phyloP scores from a whole-genome alignment of 2,329 filamentous ascomycete species.

The Aspergillus brunneoviolaceus region DNA sequence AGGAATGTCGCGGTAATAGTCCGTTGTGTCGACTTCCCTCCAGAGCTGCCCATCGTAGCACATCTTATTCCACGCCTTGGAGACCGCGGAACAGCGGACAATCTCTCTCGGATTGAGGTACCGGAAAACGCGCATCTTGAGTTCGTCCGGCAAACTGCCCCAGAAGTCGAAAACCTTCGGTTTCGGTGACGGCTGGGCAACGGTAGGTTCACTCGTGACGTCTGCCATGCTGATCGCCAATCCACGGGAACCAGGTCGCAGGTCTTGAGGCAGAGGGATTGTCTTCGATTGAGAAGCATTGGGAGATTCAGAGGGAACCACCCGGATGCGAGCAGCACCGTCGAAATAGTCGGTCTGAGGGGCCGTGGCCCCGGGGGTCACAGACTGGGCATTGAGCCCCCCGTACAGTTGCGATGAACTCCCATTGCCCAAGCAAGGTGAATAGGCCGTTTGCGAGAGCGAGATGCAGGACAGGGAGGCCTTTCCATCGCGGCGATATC shows the following conservation, averaged over 20 bases:
- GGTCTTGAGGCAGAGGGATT: slow-evolving; percentile 63
- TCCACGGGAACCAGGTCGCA: slow-evolving; percentile 52
- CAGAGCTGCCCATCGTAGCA: slow-evolving; percentile 96
- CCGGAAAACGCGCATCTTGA: slow-evolving; percentile 73
- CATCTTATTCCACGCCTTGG: slow-evolving; percentile 72
- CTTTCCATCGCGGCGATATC: slow-evolving; percentile 63
- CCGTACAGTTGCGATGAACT: slow-evolving; percentile 58
- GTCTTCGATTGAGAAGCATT: slow-evolving; percentile 47
- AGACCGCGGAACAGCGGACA: slow-evolving; percentile 73
- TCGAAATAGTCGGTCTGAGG: slow-evolving; percentile 51
- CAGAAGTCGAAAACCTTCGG: slow-evolving; percentile 65
- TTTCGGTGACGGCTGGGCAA: slow-evolving; percentile 25
- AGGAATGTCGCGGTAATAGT: slow-evolving; percentile 85
- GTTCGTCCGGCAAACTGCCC: slow-evolving; percentile 76
- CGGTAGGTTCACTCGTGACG: slow-evolving; percentile 20
- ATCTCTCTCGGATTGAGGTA: slow-evolving; percentile 79
- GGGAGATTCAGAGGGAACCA: slow-evolving; percentile 52
- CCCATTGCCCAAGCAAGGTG: slow-evolving; percentile 55
- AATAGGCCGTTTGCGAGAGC: slow-evolving; percentile 54
- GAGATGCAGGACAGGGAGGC: slow-evolving; percentile 66
- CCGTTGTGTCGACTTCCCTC: slow-evolving; percentile 77
- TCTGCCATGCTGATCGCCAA: slow-evolving; percentile 24
- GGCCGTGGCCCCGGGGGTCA: slow-evolving; percentile 48
- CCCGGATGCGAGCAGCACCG: slow-evolving; percentile 56
- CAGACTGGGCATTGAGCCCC: slow-evolving; percentile 57